These are phyloP conservation scores for Lumnitzera littorea DNA, from an alignment of 345 rosid genomes.

Conservation along the genomic window DNA sequence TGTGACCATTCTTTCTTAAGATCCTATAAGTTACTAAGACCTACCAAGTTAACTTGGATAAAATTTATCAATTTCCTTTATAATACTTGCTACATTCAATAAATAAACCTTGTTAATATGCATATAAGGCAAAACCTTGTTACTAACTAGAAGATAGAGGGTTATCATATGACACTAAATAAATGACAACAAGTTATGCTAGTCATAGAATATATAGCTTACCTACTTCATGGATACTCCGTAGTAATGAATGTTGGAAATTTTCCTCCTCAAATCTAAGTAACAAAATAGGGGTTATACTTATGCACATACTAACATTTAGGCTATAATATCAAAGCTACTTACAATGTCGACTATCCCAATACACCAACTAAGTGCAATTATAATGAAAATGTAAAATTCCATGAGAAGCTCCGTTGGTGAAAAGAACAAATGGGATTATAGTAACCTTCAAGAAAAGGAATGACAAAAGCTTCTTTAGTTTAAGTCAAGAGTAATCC, in stretches of 20 bases:
- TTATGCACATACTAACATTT: slow-evolving; percentile 3
- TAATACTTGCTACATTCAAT: slow-evolving; percentile 33
- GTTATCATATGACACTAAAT: not conserved
- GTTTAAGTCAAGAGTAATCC: no score
- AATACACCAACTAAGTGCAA: no score
- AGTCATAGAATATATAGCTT: slow-evolving; percentile 18
- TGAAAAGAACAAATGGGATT: no score
- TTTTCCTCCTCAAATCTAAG: slow-evolving; percentile 57
- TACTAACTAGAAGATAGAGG: not conserved
- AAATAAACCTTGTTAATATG: not conserved
- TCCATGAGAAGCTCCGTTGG: no score
- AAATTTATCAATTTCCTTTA: slow-evolving; percentile 41
- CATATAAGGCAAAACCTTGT: not conserved
- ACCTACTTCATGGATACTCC: slow-evolving; percentile 46
- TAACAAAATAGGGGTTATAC: slow-evolving; percentile 13
- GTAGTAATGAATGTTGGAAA: slow-evolving; percentile 27
- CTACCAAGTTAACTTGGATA: no score
- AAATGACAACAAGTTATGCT: slow-evolving; percentile 2
- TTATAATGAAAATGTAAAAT: no score
- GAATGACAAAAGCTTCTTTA: no score
- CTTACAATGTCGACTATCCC: no score
- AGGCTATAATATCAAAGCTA: not conserved
- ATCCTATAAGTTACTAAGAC: slow-evolving; percentile 5
- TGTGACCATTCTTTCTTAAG: slow-evolving; percentile 29
- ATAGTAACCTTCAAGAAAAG: no score